Evolutionary conservation across 106 monocot genomes (phyloP).

Genomic region (Chionographis japonica): DNA sequence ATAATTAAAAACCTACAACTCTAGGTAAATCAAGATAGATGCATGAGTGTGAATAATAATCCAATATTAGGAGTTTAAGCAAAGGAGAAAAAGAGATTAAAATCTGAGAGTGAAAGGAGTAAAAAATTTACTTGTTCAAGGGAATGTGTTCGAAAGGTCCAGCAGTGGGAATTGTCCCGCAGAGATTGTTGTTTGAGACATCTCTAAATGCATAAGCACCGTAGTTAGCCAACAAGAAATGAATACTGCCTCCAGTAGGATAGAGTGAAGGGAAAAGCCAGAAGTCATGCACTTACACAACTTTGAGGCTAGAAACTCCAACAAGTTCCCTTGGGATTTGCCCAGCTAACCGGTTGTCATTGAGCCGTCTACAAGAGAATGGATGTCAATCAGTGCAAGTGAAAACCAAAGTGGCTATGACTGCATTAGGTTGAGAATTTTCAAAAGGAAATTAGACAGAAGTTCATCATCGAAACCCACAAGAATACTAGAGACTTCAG

Average conservation of each 20-base stretch:
- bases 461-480: slow-evolving; percentile 37
- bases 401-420: too few species aligned
- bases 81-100: not conserved
- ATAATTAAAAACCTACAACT: not conserved
- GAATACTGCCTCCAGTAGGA: not conserved
- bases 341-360: slow-evolving; percentile 73
- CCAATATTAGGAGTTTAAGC: not conserved
- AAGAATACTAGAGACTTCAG: slow-evolving; percentile 92
- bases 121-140: slow-evolving; percentile 70
- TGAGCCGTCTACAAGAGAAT: slow-evolving; percentile 60
- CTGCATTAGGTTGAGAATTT: too few species aligned
- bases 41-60: not conserved
- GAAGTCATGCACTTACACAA: slow-evolving; percentile 64
- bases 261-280: slow-evolving; percentile 3
- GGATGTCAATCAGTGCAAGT: not conserved
- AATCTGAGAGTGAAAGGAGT: not conserved
- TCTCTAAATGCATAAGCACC: slow-evolving; percentile 47
- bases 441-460: not conserved
- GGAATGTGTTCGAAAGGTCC: slow-evolving; percentile 93
- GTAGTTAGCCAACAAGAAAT: not conserved
- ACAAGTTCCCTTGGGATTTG: slow-evolving; percentile 78
- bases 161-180: slow-evolving; percentile 89
- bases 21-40: too few species aligned
- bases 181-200: slow-evolving; percentile 86
- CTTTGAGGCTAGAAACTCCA: slow-evolving; percentile 75